Base-by-base conservation (phyloP, 1,139 yeast species). In the Candida neerlandica region DNA sequence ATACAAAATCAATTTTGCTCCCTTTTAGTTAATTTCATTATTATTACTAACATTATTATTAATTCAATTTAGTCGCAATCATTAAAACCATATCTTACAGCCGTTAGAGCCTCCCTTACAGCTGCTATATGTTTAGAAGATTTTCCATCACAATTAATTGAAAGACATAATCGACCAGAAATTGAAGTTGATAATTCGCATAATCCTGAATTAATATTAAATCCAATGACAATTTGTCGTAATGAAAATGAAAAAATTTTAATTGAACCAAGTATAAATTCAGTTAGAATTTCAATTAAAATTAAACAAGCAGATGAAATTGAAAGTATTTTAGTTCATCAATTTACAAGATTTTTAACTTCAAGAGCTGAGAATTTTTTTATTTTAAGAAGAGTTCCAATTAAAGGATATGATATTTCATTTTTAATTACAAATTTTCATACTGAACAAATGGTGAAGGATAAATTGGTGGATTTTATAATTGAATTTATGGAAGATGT, bases 401-500 rank as follows among this genome's bases (percentile, higher is more conserved):
- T 94, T 50, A 79, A 83, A 55, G 97, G 96, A 38, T 94, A 90
- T 66, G 97, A 92, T 65, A 91, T 94, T 56, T 89, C 97, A 19
- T 95, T 94, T 65, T 78, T 94, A 65, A 84, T 94, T 60, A 94
- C 99, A 37, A 94, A 94, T 70, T 85, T 85, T 71, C 99, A 94
- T 70, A 91, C 97, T 10, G 98, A 94, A 68, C 87, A 87, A 59
- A 91, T 94, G 97, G 81, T 92, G 69, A 94, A 95, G 72, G 94
- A 88, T 63, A 95, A 95, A 69, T 80, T 94, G 63, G 97, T 94
- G 45, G 99, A 94, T 68, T 94, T 94, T 66, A 91, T 94, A 60
- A 90, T 94, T 61, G 98, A 94, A 72, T 94, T 95, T 67, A 92
- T 94, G 99, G 99, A 94, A 69, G 99, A 92, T 62, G 99, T 94